A percentile compares a stretch with the other conserved stretches of the same genome.
Evolutionary conservation across 2,329 filamentous ascomycete genomes (phyloP).

Genomic region (Aschersonia sp.): DNA sequence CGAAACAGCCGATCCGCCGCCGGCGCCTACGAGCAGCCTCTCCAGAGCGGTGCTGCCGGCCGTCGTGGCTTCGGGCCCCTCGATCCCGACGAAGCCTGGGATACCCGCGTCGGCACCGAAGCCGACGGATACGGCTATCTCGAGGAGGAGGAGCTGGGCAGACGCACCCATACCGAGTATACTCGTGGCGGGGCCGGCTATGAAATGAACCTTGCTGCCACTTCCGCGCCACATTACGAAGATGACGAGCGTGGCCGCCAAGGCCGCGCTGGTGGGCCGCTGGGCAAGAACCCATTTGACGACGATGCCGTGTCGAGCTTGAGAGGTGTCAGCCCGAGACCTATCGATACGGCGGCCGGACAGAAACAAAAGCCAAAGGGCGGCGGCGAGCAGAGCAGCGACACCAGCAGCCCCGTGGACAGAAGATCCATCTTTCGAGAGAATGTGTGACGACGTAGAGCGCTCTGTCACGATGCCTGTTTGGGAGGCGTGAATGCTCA

Average conservation of each 20-base stretch:
- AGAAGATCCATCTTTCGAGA: constrained; percentile 57
- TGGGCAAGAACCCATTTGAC: constrained; percentile 51
- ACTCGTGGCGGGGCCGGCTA: constrained; percentile 24
- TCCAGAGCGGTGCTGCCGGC: constrained; percentile 24
- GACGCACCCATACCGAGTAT: constrained; percentile 17
- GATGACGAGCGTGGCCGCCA: constrained; percentile 16
- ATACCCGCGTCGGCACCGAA: constrained; percentile 63
- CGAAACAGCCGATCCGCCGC: constrained; percentile 50
- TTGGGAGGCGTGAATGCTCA: too few relatives aligned
- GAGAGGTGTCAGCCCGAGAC: constrained; percentile 62
- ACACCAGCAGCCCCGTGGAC: constrained; percentile 47
- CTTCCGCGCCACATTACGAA: constrained; percentile 15
- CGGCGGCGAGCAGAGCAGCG: constrained; percentile 16
- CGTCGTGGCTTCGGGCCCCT: constrained; percentile 50
- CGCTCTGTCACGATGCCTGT: too few relatives aligned
- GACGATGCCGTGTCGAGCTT: constrained; percentile 51
- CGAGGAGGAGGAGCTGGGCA: constrained; percentile 62
- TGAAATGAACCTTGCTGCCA: constrained; percentile 31
- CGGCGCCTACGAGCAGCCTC: constrained; percentile 57
- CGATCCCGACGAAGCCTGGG: constrained; percentile 80
- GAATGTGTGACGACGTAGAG: constrained; percentile 34
- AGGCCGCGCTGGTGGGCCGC: constrained; percentile 15
- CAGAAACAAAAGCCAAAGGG: constrained; percentile 10
- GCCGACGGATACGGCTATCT: constrained; percentile 56
- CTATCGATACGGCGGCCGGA: constrained; percentile 38